Evolutionary conservation across 129 eudicot species (phyloP).

Genomic region (Lactuca sativa): DNA sequence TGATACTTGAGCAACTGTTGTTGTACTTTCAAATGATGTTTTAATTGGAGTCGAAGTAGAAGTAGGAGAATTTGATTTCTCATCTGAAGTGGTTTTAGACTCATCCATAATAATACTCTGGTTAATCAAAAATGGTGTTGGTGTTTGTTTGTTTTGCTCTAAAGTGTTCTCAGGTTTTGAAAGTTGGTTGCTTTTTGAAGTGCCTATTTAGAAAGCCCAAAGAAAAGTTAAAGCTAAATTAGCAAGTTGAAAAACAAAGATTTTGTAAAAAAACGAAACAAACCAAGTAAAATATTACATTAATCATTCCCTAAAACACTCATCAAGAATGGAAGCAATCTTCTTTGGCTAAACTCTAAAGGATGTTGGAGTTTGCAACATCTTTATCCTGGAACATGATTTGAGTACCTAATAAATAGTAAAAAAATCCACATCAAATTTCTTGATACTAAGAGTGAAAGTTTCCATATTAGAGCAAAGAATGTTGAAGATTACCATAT

Average conservation of each 20-base stretch:
- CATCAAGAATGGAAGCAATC: constrained; percentile 66
- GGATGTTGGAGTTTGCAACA: constrained; percentile 50
- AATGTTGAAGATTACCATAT: constrained; percentile 30
- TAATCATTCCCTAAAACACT: constrained; percentile 41
- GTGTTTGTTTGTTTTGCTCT: constrained; percentile 34
- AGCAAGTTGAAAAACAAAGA: neutral
- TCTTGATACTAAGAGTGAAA: neutral
- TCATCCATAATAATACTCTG: constrained; percentile 13
- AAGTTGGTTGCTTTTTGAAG: constrained; percentile 14
- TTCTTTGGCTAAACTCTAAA: constrained; percentile 51
- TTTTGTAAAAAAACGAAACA: neutral
- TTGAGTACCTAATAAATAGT: constrained; percentile 42
- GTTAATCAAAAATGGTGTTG: constrained; percentile 4
- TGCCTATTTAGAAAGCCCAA: constrained; percentile 33
- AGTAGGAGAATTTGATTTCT: constrained; percentile 29
- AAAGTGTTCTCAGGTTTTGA: constrained; percentile 28
- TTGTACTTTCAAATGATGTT: constrained; percentile 20
- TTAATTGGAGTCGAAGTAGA: constrained; percentile 24
- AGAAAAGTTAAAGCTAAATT: constrained; percentile 4
- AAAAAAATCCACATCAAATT: neutral
- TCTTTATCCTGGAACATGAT: constrained; percentile 54
- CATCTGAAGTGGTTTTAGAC: constrained; percentile 20
- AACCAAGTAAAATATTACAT: constrained; percentile 26
- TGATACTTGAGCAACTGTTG: neutral
- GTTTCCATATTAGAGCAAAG: neutral